Base-by-base conservation (phyloP, 257 asterid species). In the Plantago elongata region DNA sequence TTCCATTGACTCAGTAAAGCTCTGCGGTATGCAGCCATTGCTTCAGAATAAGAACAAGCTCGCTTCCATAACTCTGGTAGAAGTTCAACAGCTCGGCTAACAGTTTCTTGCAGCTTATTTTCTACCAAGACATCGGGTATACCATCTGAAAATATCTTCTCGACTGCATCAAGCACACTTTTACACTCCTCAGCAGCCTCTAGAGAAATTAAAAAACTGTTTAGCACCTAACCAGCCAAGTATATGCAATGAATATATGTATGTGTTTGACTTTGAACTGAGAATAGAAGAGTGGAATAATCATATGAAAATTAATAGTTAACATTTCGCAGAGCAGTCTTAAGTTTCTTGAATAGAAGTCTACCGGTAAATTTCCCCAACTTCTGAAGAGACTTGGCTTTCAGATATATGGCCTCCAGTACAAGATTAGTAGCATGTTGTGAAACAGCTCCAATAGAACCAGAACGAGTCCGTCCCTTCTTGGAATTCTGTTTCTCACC, bases 1-100 rank as follows among this genome's bases (percentile, higher is more conserved):
- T 84, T 89, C 99, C 99, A 93, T 66, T 89, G 99, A 74, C 94
- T 87, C 65, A 89, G 87, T 65, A 93, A 81, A 64, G 95, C 96
- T 58, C 96, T 88, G 44, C 99, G 84, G 69, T 87, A 93, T 59
- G 96, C 89, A 63, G 87, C 56, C 81, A 85, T 78, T 5, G 96
- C 92, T 74, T 93, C 97, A 8, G 94, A 51, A 68, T 74, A 78
- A 69, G 43, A 55, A 9, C 86, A 92, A 61, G 96, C 86, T 69
- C 82, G 96, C 83, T 83, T 93, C 90, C 86, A 89, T 51, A 93
- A 74, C 75, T 89, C 96, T 7, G 99, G 99, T 62, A 93, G 95
- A 65, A 93, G 95, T 67, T 93, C 99, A 55, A 89, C 96, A 59
- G 99, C 95, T 72, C 69, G 96, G 71, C 89, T 87, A 49, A 89